phyloP scores from a whole-genome alignment of 169 alveolate genomes.

The Eimeria sp. region DNA sequence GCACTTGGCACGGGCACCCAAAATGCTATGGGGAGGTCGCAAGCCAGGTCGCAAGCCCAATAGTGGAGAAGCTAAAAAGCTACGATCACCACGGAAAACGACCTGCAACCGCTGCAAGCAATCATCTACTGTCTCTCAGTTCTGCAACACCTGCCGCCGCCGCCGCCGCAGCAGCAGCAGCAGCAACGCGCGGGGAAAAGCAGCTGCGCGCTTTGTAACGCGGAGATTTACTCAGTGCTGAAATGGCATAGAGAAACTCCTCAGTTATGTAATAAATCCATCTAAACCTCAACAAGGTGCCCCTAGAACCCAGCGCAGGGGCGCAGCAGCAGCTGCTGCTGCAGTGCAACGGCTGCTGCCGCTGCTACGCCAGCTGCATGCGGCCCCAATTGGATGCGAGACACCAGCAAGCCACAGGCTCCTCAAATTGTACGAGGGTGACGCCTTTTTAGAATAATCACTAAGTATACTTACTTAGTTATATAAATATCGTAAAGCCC shows the following conservation, averaged over 20 bases:
- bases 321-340: slow-evolving; percentile 48
- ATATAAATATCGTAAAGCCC: too few species aligned
- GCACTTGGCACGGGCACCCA: background rate
- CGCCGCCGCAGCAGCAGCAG: slow-evolving; percentile 52
- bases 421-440: too few species aligned
- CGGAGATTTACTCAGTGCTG: background rate
- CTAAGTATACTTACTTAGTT: background rate
- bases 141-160: slow-evolving; percentile 38
- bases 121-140: background rate
- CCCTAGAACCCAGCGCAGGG: background rate
- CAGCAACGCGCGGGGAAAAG: slow-evolving; percentile 10
- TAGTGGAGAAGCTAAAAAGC: background rate
- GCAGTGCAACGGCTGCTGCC: slow-evolving; percentile 16
- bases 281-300: background rate
- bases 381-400: slow-evolving; percentile 36
- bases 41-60: background rate
- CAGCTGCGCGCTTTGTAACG: background rate
- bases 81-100: background rate
- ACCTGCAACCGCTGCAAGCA: background rate
- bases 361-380: slow-evolving; percentile 16
- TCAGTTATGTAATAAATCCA: background rate
- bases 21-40: background rate
- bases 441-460: background rate
- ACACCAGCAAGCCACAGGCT: background rate
- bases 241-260: background rate